phyloP scores from a whole-genome alignment of 2,329 filamentous ascomycete genomes.

The Penicillium sp. region DNA sequence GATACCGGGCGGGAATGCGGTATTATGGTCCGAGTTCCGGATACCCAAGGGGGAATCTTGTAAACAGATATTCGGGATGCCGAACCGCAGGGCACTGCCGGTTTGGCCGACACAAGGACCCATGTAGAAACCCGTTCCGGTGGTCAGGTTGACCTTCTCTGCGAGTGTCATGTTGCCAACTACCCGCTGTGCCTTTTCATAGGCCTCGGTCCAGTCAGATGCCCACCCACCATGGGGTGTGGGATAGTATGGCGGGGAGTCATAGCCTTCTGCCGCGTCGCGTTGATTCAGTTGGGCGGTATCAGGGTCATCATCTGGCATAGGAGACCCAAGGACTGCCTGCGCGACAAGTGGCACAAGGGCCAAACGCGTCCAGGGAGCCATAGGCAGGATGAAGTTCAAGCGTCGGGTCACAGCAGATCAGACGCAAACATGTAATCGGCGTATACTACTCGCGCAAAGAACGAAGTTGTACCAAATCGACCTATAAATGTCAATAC shows the following conservation, averaged over 20 bases:
- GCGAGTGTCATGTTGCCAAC: conserved; percentile 75
- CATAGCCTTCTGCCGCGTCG: conserved; percentile 19
- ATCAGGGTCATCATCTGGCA: conserved; percentile 6
- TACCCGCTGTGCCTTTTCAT: conserved; percentile 64
- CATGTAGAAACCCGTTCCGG: conserved; percentile 70
- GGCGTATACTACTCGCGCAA: not conserved
- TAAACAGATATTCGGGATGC: conserved; percentile 69
- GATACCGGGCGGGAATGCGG: conserved; percentile 76
- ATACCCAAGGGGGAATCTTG: conserved; percentile 72
- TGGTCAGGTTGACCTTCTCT: conserved; percentile 76
- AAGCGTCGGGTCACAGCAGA: conserved; percentile 2
- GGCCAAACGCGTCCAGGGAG: conserved; percentile 18
- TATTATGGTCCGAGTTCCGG: conserved; percentile 70
- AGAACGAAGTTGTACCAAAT: not conserved
- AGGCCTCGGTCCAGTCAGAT: conserved; percentile 66
- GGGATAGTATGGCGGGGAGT: conserved; percentile 65
- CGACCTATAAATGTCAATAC: not conserved
- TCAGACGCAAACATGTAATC: not conserved
- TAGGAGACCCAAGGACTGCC: conserved; percentile 8
- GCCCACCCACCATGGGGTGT: conserved; percentile 70
- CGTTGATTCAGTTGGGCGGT: conserved; percentile 15
- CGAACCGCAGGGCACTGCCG: conserved; percentile 66
- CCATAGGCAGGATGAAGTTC: conserved; percentile 11
- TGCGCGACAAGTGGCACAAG: conserved; percentile 17
- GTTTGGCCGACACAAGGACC: conserved; percentile 74